Conservation (phyloP, 805 yeast genomes). For the Candida insectalens region DNA sequence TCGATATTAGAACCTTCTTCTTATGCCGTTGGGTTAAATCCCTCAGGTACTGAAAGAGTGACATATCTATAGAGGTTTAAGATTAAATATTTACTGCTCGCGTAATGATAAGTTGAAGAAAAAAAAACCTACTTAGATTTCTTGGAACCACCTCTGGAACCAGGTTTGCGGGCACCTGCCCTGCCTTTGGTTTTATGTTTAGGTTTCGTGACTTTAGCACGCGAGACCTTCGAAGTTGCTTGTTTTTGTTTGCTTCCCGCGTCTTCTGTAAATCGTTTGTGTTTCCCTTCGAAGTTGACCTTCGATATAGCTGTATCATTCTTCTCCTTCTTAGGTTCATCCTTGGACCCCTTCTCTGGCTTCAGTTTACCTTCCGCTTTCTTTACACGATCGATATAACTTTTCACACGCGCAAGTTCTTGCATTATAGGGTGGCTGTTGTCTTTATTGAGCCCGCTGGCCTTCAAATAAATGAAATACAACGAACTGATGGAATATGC, state of each 20-base stretch:
- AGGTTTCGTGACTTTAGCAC: too few relatives aligned
- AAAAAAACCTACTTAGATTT: too few relatives aligned
- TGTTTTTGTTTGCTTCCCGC: too few relatives aligned
- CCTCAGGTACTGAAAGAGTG: slow-evolving; percentile 24
- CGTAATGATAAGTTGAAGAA: too few relatives aligned
- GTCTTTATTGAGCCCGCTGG: slow-evolving; percentile 43
- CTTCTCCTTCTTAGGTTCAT: slow-evolving; percentile 14
- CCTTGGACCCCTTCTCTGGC: slow-evolving; percentile 5
- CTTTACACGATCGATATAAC: slow-evolving; percentile 54
- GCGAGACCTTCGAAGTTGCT: too few relatives aligned
- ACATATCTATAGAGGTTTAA: too few relatives aligned
- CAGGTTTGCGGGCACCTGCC: too few relatives aligned
- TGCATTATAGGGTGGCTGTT: slow-evolving; percentile 53
- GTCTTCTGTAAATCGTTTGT: slow-evolving; percentile 43
- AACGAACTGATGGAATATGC: slow-evolving; percentile 49
- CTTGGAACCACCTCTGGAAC: too few relatives aligned
- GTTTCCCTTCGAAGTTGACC: slow-evolving; percentile 43
- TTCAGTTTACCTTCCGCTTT: slow-evolving; percentile 23
- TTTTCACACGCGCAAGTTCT: slow-evolving; percentile 57
- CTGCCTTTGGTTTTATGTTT: not conserved
- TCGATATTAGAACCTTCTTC: slow-evolving; percentile 31
- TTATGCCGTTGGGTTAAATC: slow-evolving; percentile 34
- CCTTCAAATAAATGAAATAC: slow-evolving; percentile 48
- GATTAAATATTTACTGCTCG: too few relatives aligned
- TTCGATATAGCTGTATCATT: slow-evolving; percentile 42